A percentile compares a stretch with the other conserved stretches of the same genome.
These are phyloP conservation scores for Cyclocybe cylindracea DNA, from an alignment of 768 basidiomycete species.

Conservation along the genomic window DNA sequence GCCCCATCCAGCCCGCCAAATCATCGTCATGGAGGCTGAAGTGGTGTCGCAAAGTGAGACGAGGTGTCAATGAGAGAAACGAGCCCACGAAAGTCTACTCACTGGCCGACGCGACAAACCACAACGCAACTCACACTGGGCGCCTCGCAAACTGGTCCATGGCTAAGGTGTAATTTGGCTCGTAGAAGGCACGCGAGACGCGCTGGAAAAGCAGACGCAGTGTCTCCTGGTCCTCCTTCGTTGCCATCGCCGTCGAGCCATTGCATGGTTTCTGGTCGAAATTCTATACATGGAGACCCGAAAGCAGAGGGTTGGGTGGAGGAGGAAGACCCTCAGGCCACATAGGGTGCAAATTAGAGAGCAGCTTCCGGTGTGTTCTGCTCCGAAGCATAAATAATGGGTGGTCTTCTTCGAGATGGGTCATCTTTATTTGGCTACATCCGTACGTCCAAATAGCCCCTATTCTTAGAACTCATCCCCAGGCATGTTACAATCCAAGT, in stretches of 20 bases:
- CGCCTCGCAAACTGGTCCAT: conserved; percentile 92
- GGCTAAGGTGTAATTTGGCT: conserved; percentile 86
- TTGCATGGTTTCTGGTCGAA: background rate
- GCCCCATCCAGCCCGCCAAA: conserved; percentile 85
- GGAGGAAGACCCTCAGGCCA: conserved; percentile 7
- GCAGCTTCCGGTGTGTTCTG: no score
- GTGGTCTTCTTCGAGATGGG: no score
- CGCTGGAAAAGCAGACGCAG: conserved; percentile 89
- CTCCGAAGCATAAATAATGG: no score
- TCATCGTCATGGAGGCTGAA: conserved; percentile 91
- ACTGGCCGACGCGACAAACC: conserved; percentile 8
- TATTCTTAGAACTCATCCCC: no score
- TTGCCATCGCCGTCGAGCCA: conserved; percentile 53
- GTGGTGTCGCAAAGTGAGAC: conserved; percentile 17
- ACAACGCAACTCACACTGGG: conserved; percentile 79
- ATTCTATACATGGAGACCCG: conserved; percentile 2
- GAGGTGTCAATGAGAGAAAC: conserved; percentile 5
- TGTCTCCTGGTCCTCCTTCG: conserved; percentile 79
- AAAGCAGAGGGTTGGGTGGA: conserved; percentile 4
- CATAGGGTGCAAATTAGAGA: conserved; percentile 2
- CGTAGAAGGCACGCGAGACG: conserved; percentile 93
- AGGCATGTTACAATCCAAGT: no score
- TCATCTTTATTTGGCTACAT: no score
- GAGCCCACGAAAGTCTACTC: conserved; percentile 1
- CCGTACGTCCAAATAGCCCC: no score